A percentile compares a stretch with the other conserved stretches of the same genome.
Evolutionary conservation across 2,329 filamentous ascomycete genomes (phyloP).

Genomic region (Colletotrichum sp.): DNA sequence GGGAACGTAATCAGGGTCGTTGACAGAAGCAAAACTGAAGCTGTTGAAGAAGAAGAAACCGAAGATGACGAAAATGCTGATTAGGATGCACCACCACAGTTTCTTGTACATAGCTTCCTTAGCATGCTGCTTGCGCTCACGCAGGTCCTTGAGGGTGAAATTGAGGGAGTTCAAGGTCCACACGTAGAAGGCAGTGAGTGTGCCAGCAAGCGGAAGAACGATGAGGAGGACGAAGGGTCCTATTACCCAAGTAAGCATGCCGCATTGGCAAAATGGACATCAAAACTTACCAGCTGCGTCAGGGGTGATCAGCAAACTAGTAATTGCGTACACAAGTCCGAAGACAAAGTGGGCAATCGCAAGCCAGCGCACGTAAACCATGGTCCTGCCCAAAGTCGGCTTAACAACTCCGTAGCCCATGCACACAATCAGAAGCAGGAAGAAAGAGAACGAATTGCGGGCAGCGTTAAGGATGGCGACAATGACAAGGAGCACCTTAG

Average conservation of each 20-base stretch:
- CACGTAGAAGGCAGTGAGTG: slow-evolving; percentile 95
- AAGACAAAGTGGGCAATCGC: slow-evolving; percentile 95
- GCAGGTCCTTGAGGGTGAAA: slow-evolving; percentile 93
- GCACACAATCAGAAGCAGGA: slow-evolving; percentile 95
- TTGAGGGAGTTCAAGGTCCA: slow-evolving; percentile 98
- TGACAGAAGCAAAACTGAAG: slow-evolving; percentile 87
- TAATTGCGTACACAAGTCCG: slow-evolving; percentile 89
- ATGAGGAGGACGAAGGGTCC: slow-evolving; percentile 92
- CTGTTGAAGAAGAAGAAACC: slow-evolving; percentile 99
- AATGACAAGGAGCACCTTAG: slow-evolving; percentile 86
- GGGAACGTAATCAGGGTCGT: slow-evolving; percentile 88
- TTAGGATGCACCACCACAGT: slow-evolving; percentile 96
- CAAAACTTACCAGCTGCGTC: slow-evolving; percentile 72
- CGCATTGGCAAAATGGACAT: neutral
- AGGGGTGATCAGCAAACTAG: slow-evolving; percentile 86
- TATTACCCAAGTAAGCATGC: slow-evolving; percentile 26
- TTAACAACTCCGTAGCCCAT: slow-evolving; percentile 99
- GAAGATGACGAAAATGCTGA: slow-evolving; percentile 93
- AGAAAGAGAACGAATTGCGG: slow-evolving; percentile 97
- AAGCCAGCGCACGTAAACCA: slow-evolving; percentile 91
- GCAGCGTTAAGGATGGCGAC: slow-evolving; percentile 94
- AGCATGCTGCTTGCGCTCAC: slow-evolving; percentile 89
- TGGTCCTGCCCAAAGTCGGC: slow-evolving; percentile 86
- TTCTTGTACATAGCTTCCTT: slow-evolving; percentile 98
- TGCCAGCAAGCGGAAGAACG: slow-evolving; percentile 88